A percentile compares a stretch with the other conserved stretches of the same genome.
Conservation (phyloP, 78 protist species). For the Neovahlkampfia damariscottae region DNA sequence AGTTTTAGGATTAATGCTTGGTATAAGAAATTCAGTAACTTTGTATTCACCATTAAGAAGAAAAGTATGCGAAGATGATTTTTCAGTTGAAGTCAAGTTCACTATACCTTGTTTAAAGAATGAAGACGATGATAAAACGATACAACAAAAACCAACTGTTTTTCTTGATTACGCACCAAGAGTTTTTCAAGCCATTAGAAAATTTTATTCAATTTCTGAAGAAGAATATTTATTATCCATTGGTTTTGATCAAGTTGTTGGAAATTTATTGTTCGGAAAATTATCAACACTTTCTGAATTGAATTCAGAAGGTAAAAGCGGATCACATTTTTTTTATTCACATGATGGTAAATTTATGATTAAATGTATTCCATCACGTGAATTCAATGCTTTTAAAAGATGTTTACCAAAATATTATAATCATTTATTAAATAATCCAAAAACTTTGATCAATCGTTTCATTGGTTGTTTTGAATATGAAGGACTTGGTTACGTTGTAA, state of each 20-base stretch:
- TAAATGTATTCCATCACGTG: conserved; percentile 23
- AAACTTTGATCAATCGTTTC: conserved; percentile 30
- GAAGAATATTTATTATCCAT: not conserved
- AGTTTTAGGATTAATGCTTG: no score
- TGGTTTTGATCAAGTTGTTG: conserved; percentile 31
- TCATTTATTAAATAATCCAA: conserved; percentile 25
- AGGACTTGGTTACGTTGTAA: conserved; percentile 14
- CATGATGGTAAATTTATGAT: conserved; percentile 32
- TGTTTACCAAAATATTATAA: conserved; percentile 21
- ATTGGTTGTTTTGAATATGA: not conserved
- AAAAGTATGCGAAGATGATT: no score
- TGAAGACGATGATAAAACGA: no score
- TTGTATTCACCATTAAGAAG: no score
- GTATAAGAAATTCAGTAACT: no score
- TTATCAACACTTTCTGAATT: not conserved
- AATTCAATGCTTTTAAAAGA: not conserved
- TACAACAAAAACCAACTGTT: no score
- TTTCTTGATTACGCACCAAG: conserved; percentile 34
- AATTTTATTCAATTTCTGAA: conserved; percentile 9
- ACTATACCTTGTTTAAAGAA: no score
- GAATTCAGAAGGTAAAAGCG: conserved; percentile 30
- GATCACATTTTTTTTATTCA: conserved; percentile 30
- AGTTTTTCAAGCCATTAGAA: conserved; percentile 24
- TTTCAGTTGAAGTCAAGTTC: no score
- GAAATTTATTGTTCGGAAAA: conserved; percentile 27